Evolutionary conservation across 495 filamentous ascomycete species (phyloP).

Genomic region (Cercophora sp.): DNA sequence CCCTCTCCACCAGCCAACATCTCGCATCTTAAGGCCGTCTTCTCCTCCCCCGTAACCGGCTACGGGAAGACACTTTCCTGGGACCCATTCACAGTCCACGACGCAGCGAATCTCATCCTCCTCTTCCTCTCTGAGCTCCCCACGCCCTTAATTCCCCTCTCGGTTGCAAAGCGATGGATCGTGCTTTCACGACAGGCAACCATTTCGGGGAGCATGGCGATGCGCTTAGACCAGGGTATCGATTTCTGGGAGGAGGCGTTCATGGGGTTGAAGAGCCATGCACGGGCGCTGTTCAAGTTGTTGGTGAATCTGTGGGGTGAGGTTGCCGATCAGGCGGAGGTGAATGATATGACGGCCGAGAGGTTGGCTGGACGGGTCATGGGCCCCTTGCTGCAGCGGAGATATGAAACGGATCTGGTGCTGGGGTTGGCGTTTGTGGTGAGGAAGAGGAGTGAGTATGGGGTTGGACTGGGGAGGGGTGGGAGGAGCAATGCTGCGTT

Average conservation of each 20-base stretch:
- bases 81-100: conserved; percentile 35
- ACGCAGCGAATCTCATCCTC: conserved; percentile 9
- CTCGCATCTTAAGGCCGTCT: conserved; percentile 31
- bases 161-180: background rate
- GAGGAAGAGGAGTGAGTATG: conserved; percentile 41
- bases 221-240: conserved; percentile 38
- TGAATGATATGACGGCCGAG: conserved; percentile 45
- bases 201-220: background rate
- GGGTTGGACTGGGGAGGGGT: background rate
- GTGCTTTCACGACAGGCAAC: background rate
- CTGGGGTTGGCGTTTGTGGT: conserved; percentile 43
- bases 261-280: conserved; percentile 33
- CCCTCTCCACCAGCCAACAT: background rate
- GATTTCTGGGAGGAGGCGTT: conserved; percentile 49
- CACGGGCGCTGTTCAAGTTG: conserved; percentile 39
- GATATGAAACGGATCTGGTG: conserved; percentile 16
- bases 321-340: conserved; percentile 29
- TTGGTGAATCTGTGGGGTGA: conserved; percentile 44
- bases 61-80: conserved; percentile 39
- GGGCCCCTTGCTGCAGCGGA: conserved; percentile 36
- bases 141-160: background rate
- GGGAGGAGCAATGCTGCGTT: conserved; percentile 1
- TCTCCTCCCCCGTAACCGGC: conserved; percentile 27
- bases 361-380: conserved; percentile 36
- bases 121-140: background rate